Percentiles rank a stretch among this genome's conserved stretches.
phyloP scores from a whole-genome alignment of 75 land plant genomes.

The Pinus albicaulis region DNA sequence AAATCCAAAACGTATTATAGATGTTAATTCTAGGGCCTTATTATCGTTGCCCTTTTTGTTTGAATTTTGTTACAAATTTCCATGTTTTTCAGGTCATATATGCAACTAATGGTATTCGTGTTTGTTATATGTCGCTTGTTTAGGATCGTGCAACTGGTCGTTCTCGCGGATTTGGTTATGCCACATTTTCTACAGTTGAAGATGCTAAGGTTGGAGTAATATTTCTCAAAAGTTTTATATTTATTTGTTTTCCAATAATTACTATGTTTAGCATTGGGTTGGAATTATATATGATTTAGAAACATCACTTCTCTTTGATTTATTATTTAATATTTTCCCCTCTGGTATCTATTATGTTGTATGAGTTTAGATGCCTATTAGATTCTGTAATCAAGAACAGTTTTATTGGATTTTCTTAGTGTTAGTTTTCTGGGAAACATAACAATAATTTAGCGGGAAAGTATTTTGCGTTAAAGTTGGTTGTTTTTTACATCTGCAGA shows the following conservation, averaged over 20 bases:
- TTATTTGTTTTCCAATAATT: not conserved
- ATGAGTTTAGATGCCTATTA: not conserved
- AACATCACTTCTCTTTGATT: too few relatives aligned
- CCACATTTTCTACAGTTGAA: conserved; percentile 60
- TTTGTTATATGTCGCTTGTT: not conserved
- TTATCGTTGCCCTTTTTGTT: not conserved
- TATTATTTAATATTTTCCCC: too few relatives aligned
- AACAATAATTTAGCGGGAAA: not conserved
- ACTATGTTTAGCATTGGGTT: too few relatives aligned
- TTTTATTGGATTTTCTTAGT: not conserved
- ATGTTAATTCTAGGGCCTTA: not conserved
- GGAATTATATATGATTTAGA: too few relatives aligned
- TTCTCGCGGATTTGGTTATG: conserved; percentile 89
- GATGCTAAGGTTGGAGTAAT: conserved; percentile 57
- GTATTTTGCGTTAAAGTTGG: not conserved
- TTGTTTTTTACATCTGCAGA: conserved; percentile 28
- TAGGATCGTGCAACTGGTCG: conserved; percentile 72
- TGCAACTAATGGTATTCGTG: not conserved
- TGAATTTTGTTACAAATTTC: not conserved
- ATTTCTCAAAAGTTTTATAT: not conserved
- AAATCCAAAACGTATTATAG: not conserved
- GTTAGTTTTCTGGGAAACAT: not conserved
- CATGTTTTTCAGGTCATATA: not conserved
- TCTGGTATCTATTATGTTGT: not conserved
- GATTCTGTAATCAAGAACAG: not conserved